Evolutionary conservation across 2,329 filamentous ascomycete genomes (phyloP).

Genomic region (Aplosporella prunicola): DNA sequence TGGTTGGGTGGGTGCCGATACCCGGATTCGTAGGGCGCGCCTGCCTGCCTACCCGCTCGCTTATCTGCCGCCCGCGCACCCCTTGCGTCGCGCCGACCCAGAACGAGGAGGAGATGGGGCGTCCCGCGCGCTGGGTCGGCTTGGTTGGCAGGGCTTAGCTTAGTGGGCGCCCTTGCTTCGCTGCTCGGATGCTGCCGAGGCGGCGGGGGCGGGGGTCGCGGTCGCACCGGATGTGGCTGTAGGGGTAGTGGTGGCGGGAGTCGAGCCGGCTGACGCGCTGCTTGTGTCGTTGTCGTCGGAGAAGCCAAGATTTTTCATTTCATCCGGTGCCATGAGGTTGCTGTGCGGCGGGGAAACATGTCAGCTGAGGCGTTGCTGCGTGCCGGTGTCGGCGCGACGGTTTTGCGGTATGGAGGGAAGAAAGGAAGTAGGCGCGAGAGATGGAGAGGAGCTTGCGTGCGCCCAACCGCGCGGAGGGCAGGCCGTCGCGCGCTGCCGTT

Average conservation of each 20-base stretch:
- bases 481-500: too few species aligned
- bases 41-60: too few species aligned
- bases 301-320: conserved; percentile 90
- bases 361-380: too few species aligned
- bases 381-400: neutral
- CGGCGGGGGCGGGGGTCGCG: neutral
- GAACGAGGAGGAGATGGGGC: too few species aligned
- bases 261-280: too few species aligned
- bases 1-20: too few species aligned
- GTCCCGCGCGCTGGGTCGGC: too few species aligned
- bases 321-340: conserved; percentile 92
- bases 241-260: too few species aligned
- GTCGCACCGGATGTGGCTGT: neutral
- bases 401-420: neutral
- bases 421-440: neutral
- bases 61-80: too few species aligned
- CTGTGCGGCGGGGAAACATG: conserved; percentile 35
- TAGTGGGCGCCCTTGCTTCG: conserved; percentile 7
- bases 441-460: neutral
- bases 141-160: too few species aligned
- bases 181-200: neutral
- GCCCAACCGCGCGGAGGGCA: neutral
- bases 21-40: too few species aligned
- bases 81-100: too few species aligned
- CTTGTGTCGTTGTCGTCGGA: conserved; percentile 37